Conservation (phyloP, 2,329 filamentous ascomycete genomes). For the Penicillium fuscoglaucum region DNA sequence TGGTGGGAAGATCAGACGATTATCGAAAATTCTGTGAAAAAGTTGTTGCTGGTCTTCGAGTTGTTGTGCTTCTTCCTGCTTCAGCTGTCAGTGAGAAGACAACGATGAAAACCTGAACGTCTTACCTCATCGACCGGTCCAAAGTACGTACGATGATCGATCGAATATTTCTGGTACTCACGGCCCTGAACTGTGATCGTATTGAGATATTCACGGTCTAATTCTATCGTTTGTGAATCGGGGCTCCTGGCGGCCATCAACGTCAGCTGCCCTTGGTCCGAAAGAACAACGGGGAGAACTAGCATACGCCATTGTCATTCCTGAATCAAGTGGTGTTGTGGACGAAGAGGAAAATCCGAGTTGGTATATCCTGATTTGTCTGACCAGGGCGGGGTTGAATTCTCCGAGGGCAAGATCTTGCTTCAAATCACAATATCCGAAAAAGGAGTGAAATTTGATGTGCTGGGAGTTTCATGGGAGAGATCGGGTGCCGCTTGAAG, state of each 20-base stretch:
- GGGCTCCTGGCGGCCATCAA: conserved; percentile 38
- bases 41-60: conserved; percentile 64
- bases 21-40: conserved; percentile 64
- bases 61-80: conserved; percentile 66
- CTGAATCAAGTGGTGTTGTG: conserved; percentile 9
- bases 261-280: conserved; percentile 28
- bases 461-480: conserved; percentile 26
- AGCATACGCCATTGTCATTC: conserved; percentile 34
- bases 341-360: conserved; percentile 11
- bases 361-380: conserved; percentile 15
- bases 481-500: conserved; percentile 25
- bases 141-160: conserved; percentile 66
- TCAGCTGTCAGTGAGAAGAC: conserved; percentile 15
- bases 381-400: conserved; percentile 21
- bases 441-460: conserved; percentile 20
- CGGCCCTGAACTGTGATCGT: conserved; percentile 63
- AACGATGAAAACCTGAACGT: conserved; percentile 4
- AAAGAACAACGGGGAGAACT: conserved; percentile 10
- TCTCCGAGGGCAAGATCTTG: conserved; percentile 15
- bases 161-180: conserved; percentile 66
- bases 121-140: conserved; percentile 70
- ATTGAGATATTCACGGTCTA: conserved; percentile 61
- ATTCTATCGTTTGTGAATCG: conserved; percentile 48
- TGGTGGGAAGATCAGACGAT: conserved; percentile 69
- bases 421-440: conserved; percentile 15